Base-by-base conservation (phyloP, 1,284 basidiomycete genomes). In the Heterobasidion occidentale region DNA sequence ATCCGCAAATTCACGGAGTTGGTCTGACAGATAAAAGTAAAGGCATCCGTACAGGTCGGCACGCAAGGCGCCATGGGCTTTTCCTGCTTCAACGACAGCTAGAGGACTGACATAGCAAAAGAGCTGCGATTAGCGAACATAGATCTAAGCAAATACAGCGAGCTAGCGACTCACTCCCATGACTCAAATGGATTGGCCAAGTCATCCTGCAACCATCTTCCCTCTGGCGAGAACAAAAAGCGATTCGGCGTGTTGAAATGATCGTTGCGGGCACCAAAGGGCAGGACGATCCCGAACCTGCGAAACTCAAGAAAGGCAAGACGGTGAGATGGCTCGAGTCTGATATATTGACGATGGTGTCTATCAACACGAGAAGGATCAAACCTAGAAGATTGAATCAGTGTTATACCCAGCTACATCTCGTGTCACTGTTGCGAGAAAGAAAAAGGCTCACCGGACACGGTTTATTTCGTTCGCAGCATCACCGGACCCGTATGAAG, bases 21-120 rank as follows among this genome's bases (percentile, higher is more conserved):
- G 68, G 3, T 71, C 63, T 0, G 68, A 67, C 35, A 78, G 59
- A 59, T 68, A 71, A 56, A 78, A 76, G 60, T 75, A 78, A 7
- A 78, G 68, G 51, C 75, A 77, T 1, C 76, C 77, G 46, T 69
- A 74, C 47, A 76, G 61, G 52, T 78, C 77, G 52, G 69, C 73
- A 0, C 65, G 58, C 9, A 64, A 64, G 0, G 67, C 67, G 9
- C 75, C 74, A 15, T 67, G 57, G 0, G 59, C 59, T 52, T 66
- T 65, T n/a, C 76, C 74, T 3, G 63, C 61, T 50, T 62, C 59
- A 35, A 76, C 42, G 42, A 74, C 62, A 7, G 58, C 57, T 9
- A 12, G 42, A 45, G 12, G 42, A 3, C 17, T 14, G 12, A 45
- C 17, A 45, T 0, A 6, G 12, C 42, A 45, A 3, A 17, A 20